phyloP scores from a whole-genome alignment of 83 land plant genomes.

The Picea abies region DNA sequence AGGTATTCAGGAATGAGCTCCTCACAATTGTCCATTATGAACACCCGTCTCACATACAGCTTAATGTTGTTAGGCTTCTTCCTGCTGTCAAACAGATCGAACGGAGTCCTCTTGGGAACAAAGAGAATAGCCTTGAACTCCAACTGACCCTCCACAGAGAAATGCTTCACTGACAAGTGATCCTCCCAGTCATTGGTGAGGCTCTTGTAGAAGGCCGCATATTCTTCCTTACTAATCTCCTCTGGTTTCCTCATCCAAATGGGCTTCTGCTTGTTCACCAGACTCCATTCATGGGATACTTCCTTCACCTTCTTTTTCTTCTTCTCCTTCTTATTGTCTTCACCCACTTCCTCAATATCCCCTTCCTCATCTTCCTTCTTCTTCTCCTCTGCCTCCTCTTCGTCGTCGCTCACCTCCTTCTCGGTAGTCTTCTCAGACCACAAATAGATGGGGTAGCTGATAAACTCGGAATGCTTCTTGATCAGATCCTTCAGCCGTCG shows the following conservation, averaged over 20 bases:
- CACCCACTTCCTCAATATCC: constrained; percentile 57
- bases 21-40: constrained; percentile 29
- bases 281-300: constrained; percentile 70
- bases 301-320: constrained; percentile 87
- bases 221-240: constrained; percentile 80
- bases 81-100: constrained; percentile 76
- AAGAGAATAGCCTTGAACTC: constrained; percentile 82
- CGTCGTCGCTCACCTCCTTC: constrained; percentile 75
- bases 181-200: constrained; percentile 90
- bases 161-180: constrained; percentile 77
- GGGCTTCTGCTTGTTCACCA: constrained; percentile 85
- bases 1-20: constrained; percentile 32
- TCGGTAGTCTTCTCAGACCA: constrained; percentile 41
- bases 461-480: constrained; percentile 80
- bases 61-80: constrained; percentile 89
- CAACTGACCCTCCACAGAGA: constrained; percentile 86
- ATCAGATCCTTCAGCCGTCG: constrained; percentile 75
- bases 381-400: constrained; percentile 6
- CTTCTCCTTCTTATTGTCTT: constrained; percentile 57
- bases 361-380: constrained; percentile 35
- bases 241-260: constrained; percentile 87
- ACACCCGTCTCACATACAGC: constrained; percentile 55
- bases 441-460: constrained; percentile 17
- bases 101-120: constrained; percentile 77
- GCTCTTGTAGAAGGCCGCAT: constrained; percentile 80